Base-by-base conservation (phyloP, 345 rosid species). In the Eucalyptus urophylla region DNA sequence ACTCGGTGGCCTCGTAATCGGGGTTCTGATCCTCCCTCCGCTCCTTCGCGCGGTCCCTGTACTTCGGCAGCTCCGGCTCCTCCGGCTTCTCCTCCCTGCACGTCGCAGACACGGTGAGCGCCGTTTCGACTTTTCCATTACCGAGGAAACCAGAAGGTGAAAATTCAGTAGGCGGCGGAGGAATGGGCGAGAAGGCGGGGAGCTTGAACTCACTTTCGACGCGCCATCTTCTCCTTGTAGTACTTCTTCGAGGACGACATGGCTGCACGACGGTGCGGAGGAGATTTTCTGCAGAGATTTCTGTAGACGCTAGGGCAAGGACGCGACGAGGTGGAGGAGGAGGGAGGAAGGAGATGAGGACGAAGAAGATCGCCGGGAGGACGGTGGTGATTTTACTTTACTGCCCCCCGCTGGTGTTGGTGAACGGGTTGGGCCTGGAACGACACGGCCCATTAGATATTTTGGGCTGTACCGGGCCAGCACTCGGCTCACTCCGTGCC, bases 11-110 rank as follows among this genome's bases (percentile, higher is more conserved):
- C 91, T 97, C 98, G 90, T 97, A 97, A 93, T 97, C 99, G 12
- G 99, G 99, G 91, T 97, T 97, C 76, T 97, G 99, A 91, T 97
- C 98, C 89, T 97, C 99, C 89, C 99, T 92, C 86, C 99, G 93
- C 94, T 97, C 99, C 92, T 97, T 97, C 2, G 99, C 99, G 31
- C 99, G 95, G 92, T 97, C 99, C 90, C 99, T 93, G 88, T 97
- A 97, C 92, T 93, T 95, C 29, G 94, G 98, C 37, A 86, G 89
- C 87, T 97, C 99, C 12, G 96, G 94, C 65, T 97, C 99, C 65
- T 97, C 99, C 51, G 94, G 87, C 88, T 97, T 97, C 94, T 96
- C 99, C 89, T 97, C 99, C 94, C 98, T 97, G 93, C 86, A 47
- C 33, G 81, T 86, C 3, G 49, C 37, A 49, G 24, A 47, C 54